Conservation (phyloP, 306 rosid genomes). For the Macrotyloma uniflorum region DNA sequence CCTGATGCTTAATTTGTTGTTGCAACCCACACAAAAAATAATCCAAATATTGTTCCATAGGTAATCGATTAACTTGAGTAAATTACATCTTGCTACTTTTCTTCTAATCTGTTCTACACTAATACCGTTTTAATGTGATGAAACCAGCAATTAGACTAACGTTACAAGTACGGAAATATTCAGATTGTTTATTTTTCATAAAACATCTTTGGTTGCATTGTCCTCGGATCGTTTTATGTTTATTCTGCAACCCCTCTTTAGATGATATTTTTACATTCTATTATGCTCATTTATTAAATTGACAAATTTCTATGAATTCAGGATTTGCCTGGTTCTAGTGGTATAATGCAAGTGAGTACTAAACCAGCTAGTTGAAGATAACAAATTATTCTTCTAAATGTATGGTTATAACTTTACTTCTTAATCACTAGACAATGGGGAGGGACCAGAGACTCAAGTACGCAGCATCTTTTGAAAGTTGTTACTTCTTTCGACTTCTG, state of each 20-base stretch:
- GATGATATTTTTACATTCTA: constrained; percentile 24
- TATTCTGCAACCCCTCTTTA: neutral
- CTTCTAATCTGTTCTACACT: neutral
- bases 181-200: neutral
- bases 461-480: constrained; percentile 84
- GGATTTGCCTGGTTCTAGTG: constrained; percentile 97
- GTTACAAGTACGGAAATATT: neutral
- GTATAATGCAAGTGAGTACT: constrained; percentile 84
- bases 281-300: constrained; percentile 30
- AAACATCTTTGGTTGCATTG: constrained; percentile 1
- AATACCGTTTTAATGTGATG: neutral
- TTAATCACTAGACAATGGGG: constrained; percentile 80
- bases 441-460: constrained; percentile 85
- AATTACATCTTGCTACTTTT: neutral
- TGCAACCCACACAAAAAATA: neutral
- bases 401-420: constrained; percentile 38
- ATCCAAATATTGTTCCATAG: too few relatives aligned
- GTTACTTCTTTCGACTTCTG: constrained; percentile 92
- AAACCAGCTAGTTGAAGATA: constrained; percentile 37
- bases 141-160: constrained; percentile 5
- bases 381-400: constrained; percentile 11
- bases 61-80: too few relatives aligned
- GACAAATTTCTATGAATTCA: constrained; percentile 44
- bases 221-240: constrained; percentile 15
- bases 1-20: neutral